Evolutionary conservation across 257 asterid genomes (phyloP).

Genomic region (Galeopsis tetrahit): DNA sequence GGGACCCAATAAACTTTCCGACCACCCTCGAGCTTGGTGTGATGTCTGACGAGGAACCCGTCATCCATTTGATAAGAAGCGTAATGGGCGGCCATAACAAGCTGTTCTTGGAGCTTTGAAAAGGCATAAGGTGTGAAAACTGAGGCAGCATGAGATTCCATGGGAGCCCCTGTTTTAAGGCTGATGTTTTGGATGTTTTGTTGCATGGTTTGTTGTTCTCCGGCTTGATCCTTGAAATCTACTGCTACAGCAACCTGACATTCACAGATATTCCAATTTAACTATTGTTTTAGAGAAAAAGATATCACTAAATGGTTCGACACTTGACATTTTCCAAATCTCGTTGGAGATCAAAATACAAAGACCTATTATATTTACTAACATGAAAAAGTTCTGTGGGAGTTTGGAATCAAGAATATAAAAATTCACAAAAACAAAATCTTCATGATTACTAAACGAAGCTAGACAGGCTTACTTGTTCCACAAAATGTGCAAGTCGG

Average conservation of each 20-base stretch:
- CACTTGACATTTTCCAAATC: not conserved
- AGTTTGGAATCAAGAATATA: slow-evolving; percentile 15
- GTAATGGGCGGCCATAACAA: slow-evolving; percentile 88
- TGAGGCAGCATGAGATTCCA: slow-evolving; percentile 96
- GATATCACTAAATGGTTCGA: not conserved
- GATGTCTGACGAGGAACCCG: slow-evolving; percentile 86
- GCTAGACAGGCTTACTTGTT: slow-evolving; percentile 68
- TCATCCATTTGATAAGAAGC: slow-evolving; percentile 87
- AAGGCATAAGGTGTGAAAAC: slow-evolving; percentile 91
- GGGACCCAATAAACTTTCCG: slow-evolving; percentile 91
- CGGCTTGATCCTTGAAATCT: slow-evolving; percentile 92
- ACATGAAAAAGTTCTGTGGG: slow-evolving; percentile 11
- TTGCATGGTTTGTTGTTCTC: slow-evolving; percentile 97
- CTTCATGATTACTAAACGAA: not conserved
- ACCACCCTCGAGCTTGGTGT: slow-evolving; percentile 91
- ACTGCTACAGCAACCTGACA: slow-evolving; percentile 87
- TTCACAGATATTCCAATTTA: slow-evolving; percentile 4
- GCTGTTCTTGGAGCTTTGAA: slow-evolving; percentile 93
- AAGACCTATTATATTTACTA: not conserved
- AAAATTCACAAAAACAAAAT: not conserved
- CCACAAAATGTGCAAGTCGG: slow-evolving; percentile 91
- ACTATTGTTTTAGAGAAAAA: no score
- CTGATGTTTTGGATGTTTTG: slow-evolving; percentile 91
- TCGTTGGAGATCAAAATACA: not conserved
- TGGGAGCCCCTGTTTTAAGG: slow-evolving; percentile 98